Percentiles rank a stretch among this genome's conserved stretches.
Evolutionary conservation across 108 stramenopile genomes (phyloP).

Genomic region (Conticribra guillardii): DNA sequence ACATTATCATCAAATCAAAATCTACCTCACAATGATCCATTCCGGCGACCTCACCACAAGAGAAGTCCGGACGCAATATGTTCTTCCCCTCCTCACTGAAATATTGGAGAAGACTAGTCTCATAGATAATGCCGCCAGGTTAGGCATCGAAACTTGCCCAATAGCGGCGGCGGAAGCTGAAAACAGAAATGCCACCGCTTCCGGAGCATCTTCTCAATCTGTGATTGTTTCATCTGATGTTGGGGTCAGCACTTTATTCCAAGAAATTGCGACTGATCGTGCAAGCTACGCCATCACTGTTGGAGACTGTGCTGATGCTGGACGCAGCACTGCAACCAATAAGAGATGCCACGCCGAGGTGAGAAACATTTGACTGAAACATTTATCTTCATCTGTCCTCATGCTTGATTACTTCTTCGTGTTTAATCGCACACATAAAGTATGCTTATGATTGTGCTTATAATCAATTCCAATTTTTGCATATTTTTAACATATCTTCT

Average conservation of each 20-base stretch:
- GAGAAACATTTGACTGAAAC: not conserved
- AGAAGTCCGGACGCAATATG: constrained; percentile 28
- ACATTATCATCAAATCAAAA: no score
- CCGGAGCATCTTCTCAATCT: not conserved
- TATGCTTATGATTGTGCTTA: no score
- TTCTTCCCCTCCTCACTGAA: constrained; percentile 15
- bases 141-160: constrained; percentile 9
- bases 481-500: no score
- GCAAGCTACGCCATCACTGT: not conserved
- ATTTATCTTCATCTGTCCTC: not conserved
- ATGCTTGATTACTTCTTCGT: not conserved
- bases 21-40: constrained; percentile 23
- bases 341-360: constrained; percentile 29
- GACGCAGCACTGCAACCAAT: not conserved
- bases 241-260: constrained; percentile 21
- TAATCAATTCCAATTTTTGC: no score
- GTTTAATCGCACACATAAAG: no score
- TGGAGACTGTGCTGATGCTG: not conserved
- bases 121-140: not conserved
- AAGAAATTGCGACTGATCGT: constrained; percentile 19
- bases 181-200: not conserved
- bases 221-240: not conserved
- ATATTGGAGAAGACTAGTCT: constrained; percentile 22
- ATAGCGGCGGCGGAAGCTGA: not conserved
- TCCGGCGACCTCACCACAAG: constrained; percentile 22